Evolutionary conservation across 139 green algal genomes (phyloP).

Genomic region (Pleodorina starrii): DNA sequence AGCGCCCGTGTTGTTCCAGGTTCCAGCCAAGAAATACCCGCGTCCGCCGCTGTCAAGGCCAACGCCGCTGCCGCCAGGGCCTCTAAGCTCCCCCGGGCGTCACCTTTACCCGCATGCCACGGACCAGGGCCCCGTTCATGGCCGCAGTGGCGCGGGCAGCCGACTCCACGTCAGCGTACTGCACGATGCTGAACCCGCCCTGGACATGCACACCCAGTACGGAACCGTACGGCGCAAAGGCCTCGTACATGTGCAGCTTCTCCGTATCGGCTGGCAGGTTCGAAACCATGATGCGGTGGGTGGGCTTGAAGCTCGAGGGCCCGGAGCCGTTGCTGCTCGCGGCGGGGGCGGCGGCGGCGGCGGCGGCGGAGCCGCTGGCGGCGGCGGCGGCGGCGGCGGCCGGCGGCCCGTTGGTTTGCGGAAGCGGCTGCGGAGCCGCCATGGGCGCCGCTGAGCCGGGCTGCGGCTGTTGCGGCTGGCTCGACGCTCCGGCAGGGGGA

Average conservation of each 20-base stretch:
- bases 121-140: neutral
- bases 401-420: too few relatives aligned
- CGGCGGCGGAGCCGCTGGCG: neutral
- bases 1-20: too few relatives aligned
- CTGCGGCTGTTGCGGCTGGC: neutral
- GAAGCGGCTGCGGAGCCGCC: neutral
- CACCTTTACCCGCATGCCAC: neutral
- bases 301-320: neutral
- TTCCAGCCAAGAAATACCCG: too few relatives aligned
- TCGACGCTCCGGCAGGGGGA: neutral
- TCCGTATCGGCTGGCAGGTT: constrained; percentile 3
- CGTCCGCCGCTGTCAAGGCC: too few relatives aligned
- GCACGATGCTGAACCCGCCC: neutral
- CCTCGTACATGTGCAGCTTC: constrained; percentile 37
- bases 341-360: neutral
- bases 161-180: constrained; percentile 2
- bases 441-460: neutral
- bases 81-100: neutral
- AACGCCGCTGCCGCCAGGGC: too few relatives aligned
- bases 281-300: neutral
- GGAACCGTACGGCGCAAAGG: constrained; percentile 10
- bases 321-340: neutral
- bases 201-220: neutral
- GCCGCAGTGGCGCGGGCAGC: neutral
- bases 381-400: neutral